Conservation (phyloP, 2,329 filamentous ascomycete species). For the Trichophyton schoenleinii region DNA sequence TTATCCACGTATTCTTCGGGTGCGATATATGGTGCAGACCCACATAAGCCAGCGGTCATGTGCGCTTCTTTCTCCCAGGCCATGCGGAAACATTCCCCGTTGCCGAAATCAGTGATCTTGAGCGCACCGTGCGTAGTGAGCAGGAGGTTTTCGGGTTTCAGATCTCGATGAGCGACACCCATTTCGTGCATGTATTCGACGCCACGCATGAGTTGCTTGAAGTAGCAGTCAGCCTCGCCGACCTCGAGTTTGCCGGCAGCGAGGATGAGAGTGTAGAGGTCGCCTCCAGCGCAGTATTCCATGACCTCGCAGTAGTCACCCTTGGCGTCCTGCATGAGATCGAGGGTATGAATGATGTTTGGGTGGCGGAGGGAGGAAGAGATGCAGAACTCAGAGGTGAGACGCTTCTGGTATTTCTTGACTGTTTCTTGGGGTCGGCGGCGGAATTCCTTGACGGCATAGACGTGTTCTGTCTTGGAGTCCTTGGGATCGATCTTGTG, state of each 20-base stretch:
- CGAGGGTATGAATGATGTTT: slow-evolving; percentile 95
- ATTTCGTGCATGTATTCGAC: slow-evolving; percentile 99
- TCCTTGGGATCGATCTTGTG: slow-evolving; percentile 85
- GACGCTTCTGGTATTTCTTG: slow-evolving; percentile 94
- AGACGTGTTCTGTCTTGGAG: slow-evolving; percentile 68
- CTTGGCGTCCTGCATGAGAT: slow-evolving; percentile 88
- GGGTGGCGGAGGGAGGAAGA: slow-evolving; percentile 92
- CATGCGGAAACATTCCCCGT: slow-evolving; percentile 98
- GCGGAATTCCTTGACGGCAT: slow-evolving; percentile 96
- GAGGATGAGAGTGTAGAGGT: slow-evolving; percentile 86
- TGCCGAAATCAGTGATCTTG: slow-evolving; percentile 98
- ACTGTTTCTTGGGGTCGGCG: slow-evolving; percentile 85
- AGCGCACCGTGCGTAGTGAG: slow-evolving; percentile 83
- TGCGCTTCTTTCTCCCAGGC: slow-evolving; percentile 97
- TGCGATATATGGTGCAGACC: slow-evolving; percentile 92
- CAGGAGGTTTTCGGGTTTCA: slow-evolving; percentile 93
- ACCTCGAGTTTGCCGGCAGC: slow-evolving; percentile 81
- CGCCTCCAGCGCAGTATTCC: slow-evolving; percentile 96
- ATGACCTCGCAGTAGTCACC: slow-evolving; percentile 98
- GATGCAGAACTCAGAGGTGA: slow-evolving; percentile 97
- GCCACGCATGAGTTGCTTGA: slow-evolving; percentile 98
- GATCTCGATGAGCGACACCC: slow-evolving; percentile 91
- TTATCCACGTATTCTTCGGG: slow-evolving; percentile 92
- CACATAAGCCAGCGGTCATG: slow-evolving; percentile 94
- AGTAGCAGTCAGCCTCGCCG: slow-evolving; percentile 89